Base-by-base conservation (phyloP, 2,329 filamentous ascomycete species). In the Trichoderma asperellum region DNA sequence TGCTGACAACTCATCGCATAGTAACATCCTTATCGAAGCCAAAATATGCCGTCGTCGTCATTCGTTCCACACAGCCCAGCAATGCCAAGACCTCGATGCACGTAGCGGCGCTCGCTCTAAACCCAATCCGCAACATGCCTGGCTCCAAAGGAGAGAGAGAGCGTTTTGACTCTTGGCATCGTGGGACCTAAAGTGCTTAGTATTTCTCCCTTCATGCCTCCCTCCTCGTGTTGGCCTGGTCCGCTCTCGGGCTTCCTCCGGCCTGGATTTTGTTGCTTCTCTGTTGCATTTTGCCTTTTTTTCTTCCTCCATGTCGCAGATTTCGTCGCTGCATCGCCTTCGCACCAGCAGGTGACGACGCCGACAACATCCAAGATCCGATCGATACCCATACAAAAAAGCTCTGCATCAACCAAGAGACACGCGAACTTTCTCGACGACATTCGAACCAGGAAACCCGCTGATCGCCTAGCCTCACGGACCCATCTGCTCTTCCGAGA, bases 41-140 rank as follows among this genome's bases (percentile, higher is more conserved):
- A 49, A 5, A 57, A n/a, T 14, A 32, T 8, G n/a, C 49, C n/a
- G 21, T 47, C 40, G 40, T 47, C 43, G 40, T 62, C 40, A 52
- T 52, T n/a, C 59, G 40, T 59, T 62, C 59, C 59, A 37, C 16
- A 34, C 16, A 53, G 47, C 65, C 65, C 24, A 49, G 62, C 57
- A 63, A 58, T 61, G 71, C 71, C 69, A 71, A 72, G 69, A 63
- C 58, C 18, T 47, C 64, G 7, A 52, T 27, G 16, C 40, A 66
- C 16, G 57, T 47, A 53, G 70, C 70, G 62, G 70, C 70, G 55
- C 59, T 32, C 34, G 53, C 55, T 56, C 71, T 72, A 71, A 70
- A 21, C 69, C 66, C 37, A 55, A 69, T 71, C 35, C 66, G 71
- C 66, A 52, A 57, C 59, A 49, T 59, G 55, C 64, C 56, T 64